phyloP scores from a whole-genome alignment of 345 rosid species.

The Eucalyptus marginata region DNA sequence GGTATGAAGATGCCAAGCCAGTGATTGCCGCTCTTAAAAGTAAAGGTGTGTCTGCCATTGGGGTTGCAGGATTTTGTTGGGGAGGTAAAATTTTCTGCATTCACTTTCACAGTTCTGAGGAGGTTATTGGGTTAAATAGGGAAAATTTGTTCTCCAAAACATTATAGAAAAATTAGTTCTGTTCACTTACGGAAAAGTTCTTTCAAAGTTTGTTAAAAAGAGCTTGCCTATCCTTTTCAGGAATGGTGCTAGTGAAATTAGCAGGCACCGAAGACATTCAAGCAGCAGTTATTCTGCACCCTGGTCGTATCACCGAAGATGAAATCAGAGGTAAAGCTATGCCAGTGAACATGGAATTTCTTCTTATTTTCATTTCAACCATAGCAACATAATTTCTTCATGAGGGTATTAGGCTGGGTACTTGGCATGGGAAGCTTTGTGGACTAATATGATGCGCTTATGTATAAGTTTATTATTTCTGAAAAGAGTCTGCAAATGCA shows the following conservation, averaged over 20 bases:
- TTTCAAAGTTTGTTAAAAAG: background rate
- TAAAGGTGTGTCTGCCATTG: constrained; percentile 12
- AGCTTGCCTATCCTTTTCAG: background rate
- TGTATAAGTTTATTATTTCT: background rate
- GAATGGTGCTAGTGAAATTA: constrained; percentile 15
- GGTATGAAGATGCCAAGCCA: constrained; percentile 16
- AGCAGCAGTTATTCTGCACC: constrained; percentile 25
- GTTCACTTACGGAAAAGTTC: background rate
- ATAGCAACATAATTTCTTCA: background rate
- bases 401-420: background rate
- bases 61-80: constrained; percentile 38
- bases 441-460: background rate
- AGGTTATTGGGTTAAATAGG: background rate
- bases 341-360: background rate
- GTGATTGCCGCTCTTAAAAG: constrained; percentile 17
- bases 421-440: background rate
- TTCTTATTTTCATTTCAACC: background rate
- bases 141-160: background rate
- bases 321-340: constrained; percentile 10
- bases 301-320: constrained; percentile 6
- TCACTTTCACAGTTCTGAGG: background rate
- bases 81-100: constrained; percentile 9
- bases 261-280: constrained; percentile 2
- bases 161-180: background rate
- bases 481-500: background rate